These are phyloP conservation scores for Odontarrhena argentea DNA, from an alignment of 345 rosid genomes.

Conservation along the genomic window DNA sequence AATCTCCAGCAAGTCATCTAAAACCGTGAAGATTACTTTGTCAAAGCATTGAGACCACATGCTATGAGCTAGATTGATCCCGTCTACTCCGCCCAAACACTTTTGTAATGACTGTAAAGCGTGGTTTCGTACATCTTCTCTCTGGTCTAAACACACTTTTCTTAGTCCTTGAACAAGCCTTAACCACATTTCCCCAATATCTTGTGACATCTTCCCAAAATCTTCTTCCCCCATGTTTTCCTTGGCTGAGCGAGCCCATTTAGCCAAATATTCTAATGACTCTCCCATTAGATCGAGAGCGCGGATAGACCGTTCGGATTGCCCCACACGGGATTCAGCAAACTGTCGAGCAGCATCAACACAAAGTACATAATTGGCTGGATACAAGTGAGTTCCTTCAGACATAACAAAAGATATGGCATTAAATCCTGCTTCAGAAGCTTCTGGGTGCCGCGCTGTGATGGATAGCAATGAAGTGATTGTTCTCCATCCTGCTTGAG, in stretches of 20 bases:
- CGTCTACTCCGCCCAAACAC: constrained; percentile 84
- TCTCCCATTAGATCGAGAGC: constrained; percentile 90
- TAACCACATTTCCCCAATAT: constrained; percentile 96
- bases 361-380: constrained; percentile 83
- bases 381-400: constrained; percentile 76
- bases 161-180: constrained; percentile 91
- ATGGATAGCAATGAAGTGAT: constrained; percentile 86
- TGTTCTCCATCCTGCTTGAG: constrained; percentile 93
- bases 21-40: constrained; percentile 81
- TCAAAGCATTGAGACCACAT: constrained; percentile 92
- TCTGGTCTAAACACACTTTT: constrained; percentile 99
- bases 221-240: constrained; percentile 82
- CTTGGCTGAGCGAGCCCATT: constrained; percentile 73
- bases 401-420: constrained; percentile 83
- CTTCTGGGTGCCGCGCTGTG: constrained; percentile 96
- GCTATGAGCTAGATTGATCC: constrained; percentile 63
- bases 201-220: constrained; percentile 66
- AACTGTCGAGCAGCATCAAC: constrained; percentile 91
- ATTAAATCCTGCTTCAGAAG: constrained; percentile 94
- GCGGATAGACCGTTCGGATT: constrained; percentile 81
- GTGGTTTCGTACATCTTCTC: constrained; percentile 94
- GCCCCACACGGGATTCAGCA: constrained; percentile 98
- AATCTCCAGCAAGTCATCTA: constrained; percentile 93
- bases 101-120: constrained; percentile 82
- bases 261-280: constrained; percentile 74